These are phyloP conservation scores for Cryptosporidium canis DNA, from an alignment of 169 alveolate species.

Conservation along the genomic window DNA sequence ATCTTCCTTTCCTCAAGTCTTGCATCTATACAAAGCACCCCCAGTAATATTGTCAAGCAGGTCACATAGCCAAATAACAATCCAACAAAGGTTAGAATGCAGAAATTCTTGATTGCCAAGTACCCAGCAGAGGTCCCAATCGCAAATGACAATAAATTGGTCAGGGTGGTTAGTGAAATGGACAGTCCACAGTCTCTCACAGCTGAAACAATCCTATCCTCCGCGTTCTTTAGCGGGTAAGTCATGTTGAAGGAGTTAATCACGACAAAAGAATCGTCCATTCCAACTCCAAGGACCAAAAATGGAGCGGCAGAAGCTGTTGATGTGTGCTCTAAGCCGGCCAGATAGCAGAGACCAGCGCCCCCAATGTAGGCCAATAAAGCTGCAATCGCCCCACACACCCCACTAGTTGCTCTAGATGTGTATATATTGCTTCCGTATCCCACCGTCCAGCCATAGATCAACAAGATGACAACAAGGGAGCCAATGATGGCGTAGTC, in stretches of 20 bases:
- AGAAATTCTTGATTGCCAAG: slow-evolving; percentile 82
- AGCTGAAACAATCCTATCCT: slow-evolving; percentile 80
- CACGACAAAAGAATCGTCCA: slow-evolving; percentile 84
- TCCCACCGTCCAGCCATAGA: slow-evolving; percentile 72
- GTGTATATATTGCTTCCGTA: slow-evolving; percentile 65
- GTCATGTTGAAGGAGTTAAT: slow-evolving; percentile 81
- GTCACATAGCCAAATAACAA: slow-evolving; percentile 81
- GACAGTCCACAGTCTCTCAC: slow-evolving; percentile 83
- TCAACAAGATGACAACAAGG: slow-evolving; percentile 25
- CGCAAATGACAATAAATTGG: slow-evolving; percentile 82
- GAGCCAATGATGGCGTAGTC: slow-evolving; percentile 69
- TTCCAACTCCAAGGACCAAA: slow-evolving; percentile 84
- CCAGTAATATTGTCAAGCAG: slow-evolving; percentile 81
- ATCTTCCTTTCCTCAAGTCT: slow-evolving; percentile 73
- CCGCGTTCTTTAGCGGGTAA: slow-evolving; percentile 79
- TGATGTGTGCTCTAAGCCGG: slow-evolving; percentile 81
- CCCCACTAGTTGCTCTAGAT: slow-evolving; percentile 73
- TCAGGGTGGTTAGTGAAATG: slow-evolving; percentile 84
- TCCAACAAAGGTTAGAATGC: slow-evolving; percentile 80
- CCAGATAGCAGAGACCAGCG: slow-evolving; percentile 82
- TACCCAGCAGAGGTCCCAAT: slow-evolving; percentile 85
- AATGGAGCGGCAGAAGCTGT: slow-evolving; percentile 85
- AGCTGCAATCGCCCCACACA: slow-evolving; percentile 82
- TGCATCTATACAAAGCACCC: slow-evolving; percentile 82
- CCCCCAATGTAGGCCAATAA: slow-evolving; percentile 82